Conservation (phyloP, 495 filamentous ascomycete genomes). For the Hypoxylon lenormandii region DNA sequence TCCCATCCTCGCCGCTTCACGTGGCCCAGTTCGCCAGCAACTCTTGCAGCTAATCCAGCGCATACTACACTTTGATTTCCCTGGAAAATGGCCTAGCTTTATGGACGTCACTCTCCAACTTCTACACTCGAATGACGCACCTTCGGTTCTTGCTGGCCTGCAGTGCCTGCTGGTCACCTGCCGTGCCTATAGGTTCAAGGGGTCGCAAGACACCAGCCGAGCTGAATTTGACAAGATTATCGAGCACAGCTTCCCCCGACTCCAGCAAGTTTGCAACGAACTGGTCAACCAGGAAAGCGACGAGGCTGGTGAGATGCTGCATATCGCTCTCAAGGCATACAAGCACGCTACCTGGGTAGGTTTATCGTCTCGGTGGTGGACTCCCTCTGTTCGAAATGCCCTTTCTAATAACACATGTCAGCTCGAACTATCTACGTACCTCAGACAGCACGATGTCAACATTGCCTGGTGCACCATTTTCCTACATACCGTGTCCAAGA, state of each 20-base stretch:
- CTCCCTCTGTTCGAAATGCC: constrained; percentile 4
- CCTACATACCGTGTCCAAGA: constrained; percentile 86
- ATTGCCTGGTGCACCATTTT: constrained; percentile 96
- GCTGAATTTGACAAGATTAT: constrained; percentile 94
- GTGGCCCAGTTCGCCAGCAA: constrained; percentile 83
- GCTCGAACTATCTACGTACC: constrained; percentile 85
- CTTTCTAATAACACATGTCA: constrained; percentile 54
- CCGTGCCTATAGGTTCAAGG: constrained; percentile 92
- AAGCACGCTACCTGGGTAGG: constrained; percentile 97
- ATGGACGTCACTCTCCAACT: constrained; percentile 90
- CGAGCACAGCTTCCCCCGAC: constrained; percentile 87
- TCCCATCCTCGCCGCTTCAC: constrained; percentile 84
- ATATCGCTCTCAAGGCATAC: constrained; percentile 91
- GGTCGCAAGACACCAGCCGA: constrained; percentile 74
- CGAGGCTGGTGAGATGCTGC: constrained; percentile 96
- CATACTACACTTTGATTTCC: constrained; percentile 94
- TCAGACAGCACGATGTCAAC: constrained; percentile 82
- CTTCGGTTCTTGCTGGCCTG: constrained; percentile 88
- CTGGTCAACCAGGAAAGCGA: constrained; percentile 88
- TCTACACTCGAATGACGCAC: constrained; percentile 81
- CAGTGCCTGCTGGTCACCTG: constrained; percentile 95
- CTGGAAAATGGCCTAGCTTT: constrained; percentile 90
- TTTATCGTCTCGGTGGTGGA: constrained; percentile 39
- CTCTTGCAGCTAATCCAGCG: constrained; percentile 93
- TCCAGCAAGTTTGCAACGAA: constrained; percentile 85